Evolutionary conservation across 345 rosid species (phyloP).

Genomic region (Gossypium anomalum): DNA sequence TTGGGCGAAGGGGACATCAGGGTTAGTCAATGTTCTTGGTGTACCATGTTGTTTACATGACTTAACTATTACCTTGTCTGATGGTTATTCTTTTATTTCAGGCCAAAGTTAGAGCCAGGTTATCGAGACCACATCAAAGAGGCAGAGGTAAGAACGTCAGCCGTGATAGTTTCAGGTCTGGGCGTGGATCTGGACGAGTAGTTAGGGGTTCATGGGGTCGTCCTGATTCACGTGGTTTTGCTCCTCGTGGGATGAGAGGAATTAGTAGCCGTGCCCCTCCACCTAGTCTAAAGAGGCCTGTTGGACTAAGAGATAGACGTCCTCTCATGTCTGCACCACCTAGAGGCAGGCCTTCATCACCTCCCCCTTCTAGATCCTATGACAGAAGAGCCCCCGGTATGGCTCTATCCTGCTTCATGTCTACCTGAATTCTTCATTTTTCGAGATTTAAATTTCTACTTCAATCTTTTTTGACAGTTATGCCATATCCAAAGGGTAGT

Average conservation of each 20-base stretch:
- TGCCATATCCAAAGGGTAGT: constrained; percentile 67
- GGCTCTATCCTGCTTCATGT: not conserved
- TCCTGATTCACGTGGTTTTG: constrained; percentile 46
- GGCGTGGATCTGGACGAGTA: constrained; percentile 58
- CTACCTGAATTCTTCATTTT: not conserved
- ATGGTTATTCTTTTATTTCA: constrained; percentile 23
- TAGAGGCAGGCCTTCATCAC: constrained; percentile 67
- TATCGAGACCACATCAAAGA: constrained; percentile 91
- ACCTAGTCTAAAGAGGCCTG: constrained; percentile 53
- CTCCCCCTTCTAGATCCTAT: constrained; percentile 63
- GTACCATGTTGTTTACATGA: not conserved
- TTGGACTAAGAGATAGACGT: constrained; percentile 61
- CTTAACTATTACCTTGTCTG: not conserved
- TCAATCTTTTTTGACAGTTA: constrained; percentile 40
- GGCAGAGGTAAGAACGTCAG: constrained; percentile 59
- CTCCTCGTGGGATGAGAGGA: constrained; percentile 44
- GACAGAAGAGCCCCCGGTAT: constrained; percentile 86
- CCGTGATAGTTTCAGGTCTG: constrained; percentile 58
- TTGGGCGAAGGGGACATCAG: constrained; percentile 78
- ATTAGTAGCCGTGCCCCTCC: constrained; percentile 48
- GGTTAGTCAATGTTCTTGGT: constrained; percentile 38
- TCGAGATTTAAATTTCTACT: constrained; percentile 2
- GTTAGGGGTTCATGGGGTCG: constrained; percentile 67
- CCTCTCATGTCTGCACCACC: constrained; percentile 61
- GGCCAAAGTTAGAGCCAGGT: constrained; percentile 97